Conservation (phyloP, 2,329 filamentous ascomycete species). For the Dactylonectria estremocensis region DNA sequence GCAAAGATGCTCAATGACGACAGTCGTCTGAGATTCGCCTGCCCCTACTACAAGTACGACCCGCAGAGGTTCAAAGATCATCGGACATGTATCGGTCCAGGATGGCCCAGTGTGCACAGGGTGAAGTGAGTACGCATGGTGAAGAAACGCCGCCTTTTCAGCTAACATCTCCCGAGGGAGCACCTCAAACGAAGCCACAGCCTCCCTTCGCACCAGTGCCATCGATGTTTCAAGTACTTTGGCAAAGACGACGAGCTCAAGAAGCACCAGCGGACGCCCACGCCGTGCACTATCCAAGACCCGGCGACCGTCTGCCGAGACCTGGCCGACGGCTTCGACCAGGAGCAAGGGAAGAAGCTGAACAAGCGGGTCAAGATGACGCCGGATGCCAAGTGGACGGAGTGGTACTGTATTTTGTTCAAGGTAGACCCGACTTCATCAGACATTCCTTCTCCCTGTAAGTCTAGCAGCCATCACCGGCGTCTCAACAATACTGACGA, state of each 20-base stretch:
- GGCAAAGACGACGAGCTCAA: conserved; percentile 38
- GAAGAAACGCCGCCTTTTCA: not conserved
- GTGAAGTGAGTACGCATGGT: conserved; percentile 42
- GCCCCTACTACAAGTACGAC: conserved; percentile 56
- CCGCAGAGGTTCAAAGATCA: conserved; percentile 44
- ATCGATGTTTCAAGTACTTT: conserved; percentile 40
- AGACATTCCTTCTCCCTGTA: conserved; percentile 34
- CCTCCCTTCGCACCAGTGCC: conserved; percentile 39
- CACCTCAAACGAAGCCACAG: conserved; percentile 43
- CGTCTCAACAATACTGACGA: conserved; percentile 7
- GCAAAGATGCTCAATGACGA: conserved; percentile 54
- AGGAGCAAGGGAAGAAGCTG: conserved; percentile 41
- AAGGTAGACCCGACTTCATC: conserved; percentile 22
- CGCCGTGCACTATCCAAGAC: conserved; percentile 41
- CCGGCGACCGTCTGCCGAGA: conserved; percentile 26
- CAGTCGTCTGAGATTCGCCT: conserved; percentile 50
- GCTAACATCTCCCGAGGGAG: conserved; percentile 37
- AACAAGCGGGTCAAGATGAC: conserved; percentile 30
- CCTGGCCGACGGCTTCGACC: conserved; percentile 43
- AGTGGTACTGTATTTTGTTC: conserved; percentile 34
- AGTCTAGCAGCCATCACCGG: conserved; percentile 9
- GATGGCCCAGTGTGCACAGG: conserved; percentile 42
- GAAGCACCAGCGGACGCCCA: conserved; percentile 38
- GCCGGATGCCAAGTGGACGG: conserved; percentile 28
- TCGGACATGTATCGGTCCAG: conserved; percentile 45